These are phyloP conservation scores for Podila clonocystis DNA, from an alignment of 192 early-diverging fungal genomes.

Conservation along the genomic window DNA sequence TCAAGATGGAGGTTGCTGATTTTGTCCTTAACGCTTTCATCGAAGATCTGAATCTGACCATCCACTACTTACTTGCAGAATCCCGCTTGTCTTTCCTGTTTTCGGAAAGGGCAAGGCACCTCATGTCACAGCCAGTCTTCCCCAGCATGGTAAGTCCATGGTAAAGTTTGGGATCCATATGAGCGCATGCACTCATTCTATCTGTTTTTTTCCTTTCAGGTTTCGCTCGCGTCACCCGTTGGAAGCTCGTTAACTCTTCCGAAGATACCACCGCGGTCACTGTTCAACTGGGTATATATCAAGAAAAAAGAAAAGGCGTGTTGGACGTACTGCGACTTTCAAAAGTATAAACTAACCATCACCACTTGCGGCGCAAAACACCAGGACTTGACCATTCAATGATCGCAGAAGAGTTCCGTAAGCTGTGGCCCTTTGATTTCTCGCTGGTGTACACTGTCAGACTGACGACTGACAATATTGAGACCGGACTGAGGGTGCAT, in stretches of 20 bases:
- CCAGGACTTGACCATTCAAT: conserved; percentile 64
- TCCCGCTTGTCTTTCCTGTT: conserved; percentile 83
- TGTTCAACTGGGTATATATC: conserved; percentile 32
- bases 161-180: not conserved
- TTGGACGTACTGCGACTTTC: no score
- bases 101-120: conserved; percentile 69
- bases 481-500: conserved; percentile 75
- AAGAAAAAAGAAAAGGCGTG: not conserved
- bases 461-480: conserved; percentile 75
- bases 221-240: conserved; percentile 31
- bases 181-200: not conserved
- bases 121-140: conserved; percentile 58
- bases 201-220: conserved; percentile 7
- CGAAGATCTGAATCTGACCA: conserved; percentile 43
- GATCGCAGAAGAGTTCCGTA: conserved; percentile 62
- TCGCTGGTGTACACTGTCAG: conserved; percentile 82
- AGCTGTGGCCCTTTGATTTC: conserved; percentile 81
- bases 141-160: conserved; percentile 71
- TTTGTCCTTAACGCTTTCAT: conserved; percentile 30
- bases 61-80: conserved; percentile 15
- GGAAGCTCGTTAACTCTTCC: conserved; percentile 40
- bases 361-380: not conserved
- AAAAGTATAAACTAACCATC: no score
- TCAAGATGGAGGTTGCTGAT: not conserved
- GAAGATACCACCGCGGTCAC: conserved; percentile 20